Conservation (phyloP, 345 rosid species). For the Microthlaspi erraticum region DNA sequence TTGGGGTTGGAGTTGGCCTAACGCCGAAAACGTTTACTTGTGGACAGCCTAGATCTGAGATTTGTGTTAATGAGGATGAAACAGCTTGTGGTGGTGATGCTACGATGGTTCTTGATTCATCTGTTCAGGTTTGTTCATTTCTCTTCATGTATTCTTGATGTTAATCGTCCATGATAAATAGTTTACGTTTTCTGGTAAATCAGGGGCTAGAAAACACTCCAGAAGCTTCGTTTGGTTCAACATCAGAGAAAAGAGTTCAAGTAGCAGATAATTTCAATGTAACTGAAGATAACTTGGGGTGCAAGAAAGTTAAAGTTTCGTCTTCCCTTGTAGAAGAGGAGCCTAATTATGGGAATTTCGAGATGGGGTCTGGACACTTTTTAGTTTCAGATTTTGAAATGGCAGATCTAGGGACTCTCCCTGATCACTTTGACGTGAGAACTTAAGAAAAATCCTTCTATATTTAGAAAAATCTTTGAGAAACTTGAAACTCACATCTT, state of each 20-base stretch:
- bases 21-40: constrained; percentile 63
- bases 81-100: constrained; percentile 12
- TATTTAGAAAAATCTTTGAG: background rate
- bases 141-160: constrained; percentile 1
- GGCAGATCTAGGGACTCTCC: constrained; percentile 68
- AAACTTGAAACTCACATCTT: constrained; percentile 2
- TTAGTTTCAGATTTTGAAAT: constrained; percentile 61
- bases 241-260: constrained; percentile 58
- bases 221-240: constrained; percentile 48
- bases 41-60: constrained; percentile 46
- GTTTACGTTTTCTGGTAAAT: constrained; percentile 19
- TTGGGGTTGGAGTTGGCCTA: constrained; percentile 51
- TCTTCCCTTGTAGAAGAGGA: constrained; percentile 35
- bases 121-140: constrained; percentile 30
- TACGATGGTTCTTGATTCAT: constrained; percentile 23
- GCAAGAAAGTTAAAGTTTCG: constrained; percentile 49
- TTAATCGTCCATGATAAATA: too few relatives aligned
- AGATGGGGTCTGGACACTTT: background rate
- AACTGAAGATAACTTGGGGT: constrained; percentile 48
- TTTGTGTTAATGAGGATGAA: constrained; percentile 10
- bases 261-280: constrained; percentile 44
- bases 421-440: constrained; percentile 68
- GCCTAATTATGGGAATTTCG: constrained; percentile 20
- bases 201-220: constrained; percentile 43
- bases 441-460: background rate